Evolutionary conservation across 2,329 filamentous ascomycete genomes (phyloP).

Genomic region (Sphaerulina populicola): DNA sequence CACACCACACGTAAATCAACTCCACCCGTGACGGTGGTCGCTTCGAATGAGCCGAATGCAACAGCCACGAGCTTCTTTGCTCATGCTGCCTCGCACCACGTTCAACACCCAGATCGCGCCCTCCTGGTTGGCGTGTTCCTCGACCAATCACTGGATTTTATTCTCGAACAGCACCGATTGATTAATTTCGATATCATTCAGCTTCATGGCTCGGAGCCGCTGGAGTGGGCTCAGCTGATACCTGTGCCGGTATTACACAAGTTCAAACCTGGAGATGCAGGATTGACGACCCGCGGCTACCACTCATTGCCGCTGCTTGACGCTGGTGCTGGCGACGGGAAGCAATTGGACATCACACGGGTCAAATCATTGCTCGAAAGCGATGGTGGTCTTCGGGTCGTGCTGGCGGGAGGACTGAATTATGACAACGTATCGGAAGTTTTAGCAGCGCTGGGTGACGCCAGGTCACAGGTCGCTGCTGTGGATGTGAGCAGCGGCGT

Average conservation of each 20-base stretch:
- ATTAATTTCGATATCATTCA: slow-evolving; percentile 83
- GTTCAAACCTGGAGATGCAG: slow-evolving; percentile 69
- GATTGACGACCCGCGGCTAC: slow-evolving; percentile 65
- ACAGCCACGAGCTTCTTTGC: slow-evolving; percentile 63
- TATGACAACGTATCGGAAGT: slow-evolving; percentile 66
- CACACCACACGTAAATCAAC: slow-evolving; percentile 46
- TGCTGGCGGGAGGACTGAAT: slow-evolving; percentile 78
- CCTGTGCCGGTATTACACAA: slow-evolving; percentile 84
- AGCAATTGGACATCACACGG: slow-evolving; percentile 62
- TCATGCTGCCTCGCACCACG: slow-evolving; percentile 40
- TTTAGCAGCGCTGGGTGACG: slow-evolving; percentile 55
- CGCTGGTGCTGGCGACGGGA: slow-evolving; percentile 73
- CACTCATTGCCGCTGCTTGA: slow-evolving; percentile 80
- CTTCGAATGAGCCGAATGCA: slow-evolving; percentile 15
- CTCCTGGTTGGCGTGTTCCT: slow-evolving; percentile 90
- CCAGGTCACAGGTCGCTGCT: slow-evolving; percentile 56
- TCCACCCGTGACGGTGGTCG: slow-evolving; percentile 15
- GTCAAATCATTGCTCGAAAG: slow-evolving; percentile 59
- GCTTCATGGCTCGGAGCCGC: slow-evolving; percentile 80
- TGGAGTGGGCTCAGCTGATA: slow-evolving; percentile 85
- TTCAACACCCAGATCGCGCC: slow-evolving; percentile 52
- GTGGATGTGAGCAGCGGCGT: slow-evolving; percentile 95
- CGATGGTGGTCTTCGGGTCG: slow-evolving; percentile 62
- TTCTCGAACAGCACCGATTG: slow-evolving; percentile 67
- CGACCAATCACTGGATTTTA: slow-evolving; percentile 75